phyloP scores from a whole-genome alignment of 805 yeast species.

The Candida suzukii region DNA sequence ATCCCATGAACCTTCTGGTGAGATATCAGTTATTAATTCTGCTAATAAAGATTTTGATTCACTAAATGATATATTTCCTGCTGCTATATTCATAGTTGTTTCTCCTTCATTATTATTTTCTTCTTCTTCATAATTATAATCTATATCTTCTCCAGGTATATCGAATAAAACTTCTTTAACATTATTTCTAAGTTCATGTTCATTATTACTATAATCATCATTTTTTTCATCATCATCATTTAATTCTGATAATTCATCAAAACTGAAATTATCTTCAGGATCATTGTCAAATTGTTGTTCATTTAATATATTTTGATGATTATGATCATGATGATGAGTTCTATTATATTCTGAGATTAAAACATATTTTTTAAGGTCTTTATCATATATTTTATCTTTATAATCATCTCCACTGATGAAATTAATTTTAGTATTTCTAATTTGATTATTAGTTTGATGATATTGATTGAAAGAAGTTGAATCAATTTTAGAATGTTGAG shows the following conservation, averaged over 20 bases:
- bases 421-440: conserved; percentile 8
- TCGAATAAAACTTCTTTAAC: conserved; percentile 14
- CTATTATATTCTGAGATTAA: conserved; percentile 11
- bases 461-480: neutral
- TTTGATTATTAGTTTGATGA: neutral
- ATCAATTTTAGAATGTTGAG: no score
- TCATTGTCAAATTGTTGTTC: neutral
- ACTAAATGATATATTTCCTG: conserved; percentile 39
- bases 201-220: neutral
- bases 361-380: conserved; percentile 17
- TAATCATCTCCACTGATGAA: conserved; percentile 26
- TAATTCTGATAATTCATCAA: conserved; percentile 17
- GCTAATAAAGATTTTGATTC: conserved; percentile 37
- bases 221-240: conserved; percentile 4
- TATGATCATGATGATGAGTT: neutral
- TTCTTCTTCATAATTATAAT: neutral
- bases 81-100: conserved; percentile 26
- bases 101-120: conserved; percentile 8
- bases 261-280: conserved; percentile 4
- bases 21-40: conserved; percentile 35
- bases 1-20: conserved; percentile 38
- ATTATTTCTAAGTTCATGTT: neutral
- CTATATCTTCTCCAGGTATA: conserved; percentile 7
- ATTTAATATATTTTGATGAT: neutral
- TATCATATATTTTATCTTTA: conserved; percentile 23